Percentiles rank a stretch among this genome's conserved stretches.
phyloP scores from a whole-genome alignment of 805 yeast species.

The Candida silvicultrix region DNA sequence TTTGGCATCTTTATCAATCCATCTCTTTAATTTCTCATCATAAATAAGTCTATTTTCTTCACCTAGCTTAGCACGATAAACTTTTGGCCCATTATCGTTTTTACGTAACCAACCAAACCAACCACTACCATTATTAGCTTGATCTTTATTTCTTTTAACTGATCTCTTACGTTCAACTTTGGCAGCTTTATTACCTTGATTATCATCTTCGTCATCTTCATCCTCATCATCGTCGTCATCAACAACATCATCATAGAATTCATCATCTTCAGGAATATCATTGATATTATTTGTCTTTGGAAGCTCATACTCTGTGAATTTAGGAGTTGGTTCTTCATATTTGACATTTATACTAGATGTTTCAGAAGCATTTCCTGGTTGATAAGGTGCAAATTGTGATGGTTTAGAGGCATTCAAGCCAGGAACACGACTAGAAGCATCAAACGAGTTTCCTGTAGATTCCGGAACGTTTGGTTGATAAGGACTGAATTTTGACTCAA shows the following conservation, averaged over 20 bases:
- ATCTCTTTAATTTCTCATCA: slow-evolving; percentile 78
- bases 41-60: slow-evolving; percentile 66
- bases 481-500: slow-evolving; percentile 1
- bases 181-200: slow-evolving; percentile 6
- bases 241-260: slow-evolving; percentile 39
- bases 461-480: slow-evolving; percentile 7
- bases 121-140: slow-evolving; percentile 15
- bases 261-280: slow-evolving; percentile 30
- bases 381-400: slow-evolving; percentile 7
- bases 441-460: neutral
- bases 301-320: slow-evolving; percentile 19
- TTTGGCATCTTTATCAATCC: slow-evolving; percentile 71
- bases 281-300: slow-evolving; percentile 15
- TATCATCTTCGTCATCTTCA: slow-evolving; percentile 23
- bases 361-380: neutral
- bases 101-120: slow-evolving; percentile 62
- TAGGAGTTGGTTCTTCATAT: slow-evolving; percentile 22
- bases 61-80: slow-evolving; percentile 81
- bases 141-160: slow-evolving; percentile 13
- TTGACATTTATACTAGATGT: slow-evolving; percentile 7
- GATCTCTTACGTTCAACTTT: slow-evolving; percentile 7
- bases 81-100: slow-evolving; percentile 62
- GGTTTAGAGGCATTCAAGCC: neutral
- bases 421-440: neutral
- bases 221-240: slow-evolving; percentile 36